phyloP scores from a whole-genome alignment of 2,329 filamentous ascomycete genomes.

The Lojkania enalia region DNA sequence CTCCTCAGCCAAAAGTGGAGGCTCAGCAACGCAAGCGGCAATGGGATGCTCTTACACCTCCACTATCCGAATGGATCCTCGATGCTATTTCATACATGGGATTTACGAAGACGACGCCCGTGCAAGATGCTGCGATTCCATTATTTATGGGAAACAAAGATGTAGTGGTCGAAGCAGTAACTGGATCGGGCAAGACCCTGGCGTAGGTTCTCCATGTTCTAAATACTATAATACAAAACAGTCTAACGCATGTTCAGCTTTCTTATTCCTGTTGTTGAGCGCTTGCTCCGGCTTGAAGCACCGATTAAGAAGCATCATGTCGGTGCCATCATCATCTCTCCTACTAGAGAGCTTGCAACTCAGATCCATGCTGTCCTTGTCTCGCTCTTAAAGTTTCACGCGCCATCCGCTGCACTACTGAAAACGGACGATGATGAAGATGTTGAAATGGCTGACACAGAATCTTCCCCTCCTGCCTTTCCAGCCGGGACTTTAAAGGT shows the following conservation, averaged over 20 bases:
- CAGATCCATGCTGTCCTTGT: conserved; percentile 85
- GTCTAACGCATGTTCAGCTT: too few relatives aligned
- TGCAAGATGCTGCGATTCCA: conserved; percentile 90
- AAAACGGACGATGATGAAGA: conserved; percentile 57
- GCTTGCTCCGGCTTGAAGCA: conserved; percentile 76
- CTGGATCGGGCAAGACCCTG: conserved; percentile 42
- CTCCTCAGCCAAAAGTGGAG: conserved; percentile 36
- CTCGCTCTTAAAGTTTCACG: conserved; percentile 80
- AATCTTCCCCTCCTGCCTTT: conserved; percentile 45
- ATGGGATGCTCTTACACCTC: conserved; percentile 71
- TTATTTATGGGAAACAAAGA: conserved; percentile 89
- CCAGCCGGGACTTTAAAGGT: conserved; percentile 60
- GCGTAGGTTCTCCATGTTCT: conserved; percentile 22
- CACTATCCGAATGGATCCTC: conserved; percentile 79
- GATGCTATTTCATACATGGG: conserved; percentile 84
- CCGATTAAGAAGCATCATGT: conserved; percentile 88
- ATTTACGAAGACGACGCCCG: conserved; percentile 85
- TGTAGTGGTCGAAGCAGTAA: conserved; percentile 77
- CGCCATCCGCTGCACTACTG: conserved; percentile 70
- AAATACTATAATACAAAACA: too few relatives aligned
- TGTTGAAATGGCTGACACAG: conserved; percentile 45
- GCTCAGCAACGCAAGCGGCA: conserved; percentile 46
- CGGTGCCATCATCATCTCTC: conserved; percentile 87
- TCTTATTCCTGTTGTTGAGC: conserved; percentile 79
- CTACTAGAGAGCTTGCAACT: conserved; percentile 86